These are phyloP conservation scores for Brassica balearica DNA, from an alignment of 441 rosid genomes.

Conservation along the genomic window DNA sequence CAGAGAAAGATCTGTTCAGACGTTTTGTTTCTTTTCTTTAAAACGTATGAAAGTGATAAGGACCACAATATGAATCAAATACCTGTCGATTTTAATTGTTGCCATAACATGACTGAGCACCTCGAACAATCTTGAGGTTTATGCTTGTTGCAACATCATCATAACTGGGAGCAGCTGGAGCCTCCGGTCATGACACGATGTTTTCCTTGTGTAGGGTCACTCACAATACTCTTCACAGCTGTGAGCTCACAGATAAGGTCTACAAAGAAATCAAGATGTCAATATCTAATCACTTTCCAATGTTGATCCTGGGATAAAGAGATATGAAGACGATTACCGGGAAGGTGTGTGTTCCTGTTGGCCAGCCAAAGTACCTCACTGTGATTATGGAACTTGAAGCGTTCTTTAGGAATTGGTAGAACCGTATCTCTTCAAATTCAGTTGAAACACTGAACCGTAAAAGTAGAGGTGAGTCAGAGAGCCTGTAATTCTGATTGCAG, in stretches of 20 bases:
- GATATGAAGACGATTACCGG: background rate
- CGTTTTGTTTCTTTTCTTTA: too few relatives aligned
- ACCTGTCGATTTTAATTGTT: background rate
- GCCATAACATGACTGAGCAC: background rate
- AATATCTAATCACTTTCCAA: background rate
- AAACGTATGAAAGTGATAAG: background rate
- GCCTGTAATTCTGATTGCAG: background rate
- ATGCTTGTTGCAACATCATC: background rate
- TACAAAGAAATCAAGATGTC: background rate
- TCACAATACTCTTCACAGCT: background rate
- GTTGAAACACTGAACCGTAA: background rate
- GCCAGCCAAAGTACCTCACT: background rate
- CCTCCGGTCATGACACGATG: background rate
- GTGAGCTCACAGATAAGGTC: background rate
- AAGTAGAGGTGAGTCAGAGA: background rate
- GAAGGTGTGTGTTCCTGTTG: background rate
- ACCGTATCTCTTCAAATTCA: background rate
- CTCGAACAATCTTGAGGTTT: background rate
- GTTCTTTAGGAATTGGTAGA: too few relatives aligned
- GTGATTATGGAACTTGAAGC: too few relatives aligned
- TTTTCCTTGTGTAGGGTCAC: background rate
- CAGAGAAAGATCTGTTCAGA: background rate
- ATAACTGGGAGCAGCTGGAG: background rate
- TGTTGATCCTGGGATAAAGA: background rate
- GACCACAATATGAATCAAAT: background rate